Base-by-base conservation (phyloP, 2,329 filamentous ascomycete species). In the Colletotrichum acutatum region DNA sequence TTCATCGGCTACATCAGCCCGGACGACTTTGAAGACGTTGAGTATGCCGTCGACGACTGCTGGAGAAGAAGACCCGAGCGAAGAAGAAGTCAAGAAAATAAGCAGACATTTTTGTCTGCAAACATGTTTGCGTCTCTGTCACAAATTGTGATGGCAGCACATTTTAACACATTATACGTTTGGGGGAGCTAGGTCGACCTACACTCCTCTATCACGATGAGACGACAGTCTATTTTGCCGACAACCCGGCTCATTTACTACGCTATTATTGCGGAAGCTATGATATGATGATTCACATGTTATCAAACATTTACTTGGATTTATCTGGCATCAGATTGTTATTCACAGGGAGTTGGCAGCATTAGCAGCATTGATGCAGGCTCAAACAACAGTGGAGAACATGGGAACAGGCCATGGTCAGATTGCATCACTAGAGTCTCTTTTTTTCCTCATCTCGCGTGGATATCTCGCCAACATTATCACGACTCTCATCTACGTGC, bases 1-100 rank as follows among this genome's bases (percentile, higher is more conserved):
- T 90, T 90, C 76, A 86, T 91, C 64, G 89, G 89, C n/a, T 77
- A 79, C 5, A 82, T 90, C 19, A 68, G 77, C 3, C 67, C 75
- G 1, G 76, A 81, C 0, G 83, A 88, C 76, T 85, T 84, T 74
- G 77, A 84, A 0, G 80, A 79, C 9, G 84, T 89, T 34, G 76
- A 76, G 8, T 78, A 83, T 3, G 87, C 87, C 4, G 85, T 89
- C 66, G 83, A 89, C 74, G 75, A 78, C 52, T 88, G 87, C 78
- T 90, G 87, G 78, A 79, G 52, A 82, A 83, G 22, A 88, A 88
- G 78, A 82, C 77, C 37, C 83, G 82, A 65, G 79, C 80, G 65
- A 80, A 79, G 28, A 68, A 70, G 22, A 71, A 56, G 42, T 42
- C 61, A 19, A 64, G 37, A 37, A 52, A 52, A 28, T 46, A 22